Evolutionary conservation across 2,329 filamentous ascomycete genomes (phyloP).

Genomic region (Zymoseptoria pseudotritici): DNA sequence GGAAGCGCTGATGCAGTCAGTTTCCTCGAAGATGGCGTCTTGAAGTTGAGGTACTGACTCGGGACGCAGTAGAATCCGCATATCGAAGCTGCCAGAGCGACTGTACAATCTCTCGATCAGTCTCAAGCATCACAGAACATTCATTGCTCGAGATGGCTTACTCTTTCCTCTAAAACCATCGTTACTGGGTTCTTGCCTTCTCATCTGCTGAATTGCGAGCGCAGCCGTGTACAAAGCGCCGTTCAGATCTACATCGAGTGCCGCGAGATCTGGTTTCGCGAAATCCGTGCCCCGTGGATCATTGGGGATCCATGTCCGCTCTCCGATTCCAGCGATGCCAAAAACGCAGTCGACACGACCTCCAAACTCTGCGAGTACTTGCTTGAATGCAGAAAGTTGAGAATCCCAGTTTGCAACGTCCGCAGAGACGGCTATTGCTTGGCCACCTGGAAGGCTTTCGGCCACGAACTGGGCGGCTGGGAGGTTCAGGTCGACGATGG

Average conservation of each 20-base stretch:
- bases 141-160: conserved; percentile 13
- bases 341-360: conserved; percentile 35
- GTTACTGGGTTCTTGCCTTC: conserved; percentile 31
- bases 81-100: conserved; percentile 32
- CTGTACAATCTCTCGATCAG: conserved; percentile 4
- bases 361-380: conserved; percentile 27
- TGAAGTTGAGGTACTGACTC: conserved; percentile 15
- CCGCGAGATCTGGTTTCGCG: conserved; percentile 33
- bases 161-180: conserved; percentile 34
- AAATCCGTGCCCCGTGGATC: conserved; percentile 23
- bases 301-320: conserved; percentile 32
- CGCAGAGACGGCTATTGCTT: conserved; percentile 22
- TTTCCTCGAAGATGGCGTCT: not conserved
- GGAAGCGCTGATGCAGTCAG: conserved; percentile 26
- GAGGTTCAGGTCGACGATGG: conserved; percentile 38
- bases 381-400: conserved; percentile 32
- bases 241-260: conserved; percentile 36
- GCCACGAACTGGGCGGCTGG: conserved; percentile 22
- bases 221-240: conserved; percentile 38
- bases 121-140: not conserved
- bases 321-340: conserved; percentile 36
- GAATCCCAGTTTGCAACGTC: conserved; percentile 33
- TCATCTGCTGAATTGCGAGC: conserved; percentile 39
- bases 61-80: conserved; percentile 39
- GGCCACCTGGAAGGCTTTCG: conserved; percentile 12